Evolutionary conservation across 2,329 filamentous ascomycete genomes (phyloP).

Genomic region (Penicillium sp.): DNA sequence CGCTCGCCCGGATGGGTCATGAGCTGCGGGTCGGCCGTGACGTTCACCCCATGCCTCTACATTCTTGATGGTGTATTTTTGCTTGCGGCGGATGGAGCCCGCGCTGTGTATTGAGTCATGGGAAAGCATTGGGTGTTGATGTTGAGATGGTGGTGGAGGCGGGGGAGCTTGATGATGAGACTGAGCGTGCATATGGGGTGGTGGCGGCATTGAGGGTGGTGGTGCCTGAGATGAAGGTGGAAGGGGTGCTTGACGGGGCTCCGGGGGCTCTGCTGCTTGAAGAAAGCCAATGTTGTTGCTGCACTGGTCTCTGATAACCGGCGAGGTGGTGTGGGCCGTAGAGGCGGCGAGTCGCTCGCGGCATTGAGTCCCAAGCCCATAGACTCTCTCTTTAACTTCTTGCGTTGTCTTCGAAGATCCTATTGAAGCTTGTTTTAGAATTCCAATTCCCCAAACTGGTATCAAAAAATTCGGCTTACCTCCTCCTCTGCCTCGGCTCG

Average conservation of each 20-base stretch:
- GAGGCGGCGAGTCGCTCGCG: conserved; percentile 36
- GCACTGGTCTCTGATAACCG: conserved; percentile 43
- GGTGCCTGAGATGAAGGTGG: conserved; percentile 28
- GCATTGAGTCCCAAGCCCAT: conserved; percentile 40
- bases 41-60: conserved; percentile 44
- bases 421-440: conserved; percentile 11
- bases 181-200: conserved; percentile 24
- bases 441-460: neutral
- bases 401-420: conserved; percentile 41
- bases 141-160: conserved; percentile 9
- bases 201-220: conserved; percentile 18
- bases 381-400: conserved; percentile 41
- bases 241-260: conserved; percentile 33
- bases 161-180: conserved; percentile 17
- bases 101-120: conserved; percentile 28
- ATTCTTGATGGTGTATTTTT: conserved; percentile 45
- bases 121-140: conserved; percentile 17
- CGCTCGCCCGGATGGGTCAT: conserved; percentile 39
- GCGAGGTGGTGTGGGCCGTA: conserved; percentile 38
- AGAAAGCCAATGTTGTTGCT: conserved; percentile 41
- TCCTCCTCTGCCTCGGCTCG: conserved; percentile 42
- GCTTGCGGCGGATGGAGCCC: conserved; percentile 37
- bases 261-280: conserved; percentile 44
- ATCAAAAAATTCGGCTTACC: conserved; percentile 25
- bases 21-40: conserved; percentile 41